Evolutionary conservation across 768 basidiomycete genomes (phyloP).

Genomic region (Lenzites betulinus): DNA sequence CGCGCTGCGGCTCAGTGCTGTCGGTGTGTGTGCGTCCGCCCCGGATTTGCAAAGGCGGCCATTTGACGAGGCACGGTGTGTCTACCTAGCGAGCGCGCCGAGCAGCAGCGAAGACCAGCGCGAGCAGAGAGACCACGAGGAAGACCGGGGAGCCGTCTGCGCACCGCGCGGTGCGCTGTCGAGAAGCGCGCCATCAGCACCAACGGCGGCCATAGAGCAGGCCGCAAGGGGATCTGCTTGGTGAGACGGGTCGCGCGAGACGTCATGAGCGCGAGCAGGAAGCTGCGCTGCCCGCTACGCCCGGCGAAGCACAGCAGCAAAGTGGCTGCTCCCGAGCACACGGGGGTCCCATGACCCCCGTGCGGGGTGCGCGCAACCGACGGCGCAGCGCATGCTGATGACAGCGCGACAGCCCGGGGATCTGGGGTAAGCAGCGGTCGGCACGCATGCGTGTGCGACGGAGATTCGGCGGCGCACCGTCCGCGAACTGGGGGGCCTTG

Average conservation of each 20-base stretch:
- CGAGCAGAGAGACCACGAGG: no score
- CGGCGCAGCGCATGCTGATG: constrained; percentile 9
- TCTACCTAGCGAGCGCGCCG: no score
- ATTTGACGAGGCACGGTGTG: background rate
- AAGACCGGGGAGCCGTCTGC: background rate
- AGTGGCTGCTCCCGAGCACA: constrained; percentile 1
- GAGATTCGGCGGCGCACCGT: constrained; percentile 13
- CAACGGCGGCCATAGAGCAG: background rate
- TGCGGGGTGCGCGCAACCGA: constrained; percentile 3
- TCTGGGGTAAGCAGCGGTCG: constrained; percentile 8
- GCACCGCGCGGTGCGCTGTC: background rate
- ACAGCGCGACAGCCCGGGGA: constrained; percentile 14
- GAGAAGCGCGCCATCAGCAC: background rate
- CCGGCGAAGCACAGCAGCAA: constrained; percentile 5
- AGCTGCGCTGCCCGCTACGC: constrained; percentile 5
- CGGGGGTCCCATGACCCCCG: constrained; percentile 19
- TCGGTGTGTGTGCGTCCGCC: background rate
- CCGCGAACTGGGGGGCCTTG: background rate
- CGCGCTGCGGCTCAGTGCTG: no score
- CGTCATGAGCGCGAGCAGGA: constrained; percentile 7
- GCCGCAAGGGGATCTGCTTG: constrained; percentile 1
- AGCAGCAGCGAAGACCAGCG: background rate
- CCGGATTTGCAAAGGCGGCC: background rate
- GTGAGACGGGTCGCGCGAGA: background rate
- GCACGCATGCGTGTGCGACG: constrained; percentile 3